These are phyloP conservation scores for Plenodomus biglobosus DNA, from an alignment of 2,329 filamentous ascomycete species.

Conservation along the genomic window DNA sequence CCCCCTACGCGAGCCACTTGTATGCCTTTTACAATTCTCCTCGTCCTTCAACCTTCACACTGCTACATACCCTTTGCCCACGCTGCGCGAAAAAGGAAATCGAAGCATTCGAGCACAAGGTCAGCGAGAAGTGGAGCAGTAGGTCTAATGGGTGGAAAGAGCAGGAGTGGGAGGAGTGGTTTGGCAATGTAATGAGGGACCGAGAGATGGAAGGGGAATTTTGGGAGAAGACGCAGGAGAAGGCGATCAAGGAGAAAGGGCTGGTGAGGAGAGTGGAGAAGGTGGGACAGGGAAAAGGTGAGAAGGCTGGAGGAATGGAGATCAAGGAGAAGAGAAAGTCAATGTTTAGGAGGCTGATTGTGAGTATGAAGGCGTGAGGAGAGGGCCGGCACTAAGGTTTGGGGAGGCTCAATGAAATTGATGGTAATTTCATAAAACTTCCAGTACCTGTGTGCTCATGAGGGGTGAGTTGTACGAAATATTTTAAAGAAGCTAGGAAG, in stretches of 20 bases:
- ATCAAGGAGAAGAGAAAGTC: conserved; percentile 13
- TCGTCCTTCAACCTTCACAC: conserved; percentile 16
- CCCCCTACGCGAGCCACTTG: conserved; percentile 25
- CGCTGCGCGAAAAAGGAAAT: conserved; percentile 29
- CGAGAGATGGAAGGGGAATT: conserved; percentile 27
- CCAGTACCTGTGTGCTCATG: too few species aligned
- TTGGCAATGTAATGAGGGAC: conserved; percentile 17
- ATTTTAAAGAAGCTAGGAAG: background rate
- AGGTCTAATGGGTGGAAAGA: conserved; percentile 22
- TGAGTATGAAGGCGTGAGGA: conserved; percentile 3
- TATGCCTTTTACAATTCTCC: conserved; percentile 29
- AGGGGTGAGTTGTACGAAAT: too few species aligned
- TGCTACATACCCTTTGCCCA: conserved; percentile 29
- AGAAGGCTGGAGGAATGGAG: conserved; percentile 1
- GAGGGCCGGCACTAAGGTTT: background rate
- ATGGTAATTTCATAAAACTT: background rate
- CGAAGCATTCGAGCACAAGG: conserved; percentile 19
- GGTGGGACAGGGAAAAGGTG: conserved; percentile 2
- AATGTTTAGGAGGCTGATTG: conserved; percentile 23
- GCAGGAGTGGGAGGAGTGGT: conserved; percentile 31
- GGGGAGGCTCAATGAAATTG: background rate
- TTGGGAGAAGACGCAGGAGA: conserved; percentile 36
- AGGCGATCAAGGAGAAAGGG: conserved; percentile 23
- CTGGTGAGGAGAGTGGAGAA: conserved; percentile 4
- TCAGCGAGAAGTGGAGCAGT: conserved; percentile 25